phyloP scores from a whole-genome alignment of 1,139 yeast species.

The Suhomyces anneliseae region DNA sequence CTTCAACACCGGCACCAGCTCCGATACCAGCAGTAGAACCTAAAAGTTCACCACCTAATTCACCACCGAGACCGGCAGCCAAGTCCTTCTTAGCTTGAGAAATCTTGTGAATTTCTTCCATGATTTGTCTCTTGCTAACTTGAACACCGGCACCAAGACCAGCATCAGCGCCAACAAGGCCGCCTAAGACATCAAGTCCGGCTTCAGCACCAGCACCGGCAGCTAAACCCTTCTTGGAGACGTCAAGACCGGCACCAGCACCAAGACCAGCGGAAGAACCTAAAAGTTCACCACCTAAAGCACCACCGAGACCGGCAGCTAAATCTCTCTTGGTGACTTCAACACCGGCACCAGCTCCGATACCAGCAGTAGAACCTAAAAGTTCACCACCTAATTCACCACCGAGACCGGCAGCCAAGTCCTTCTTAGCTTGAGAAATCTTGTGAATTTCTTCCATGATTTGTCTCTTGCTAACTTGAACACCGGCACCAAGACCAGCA shows the following conservation, averaged over 20 bases:
- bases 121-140: no score
- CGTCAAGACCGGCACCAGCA: conserved; percentile 12
- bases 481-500: conserved; percentile 11
- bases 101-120: no score
- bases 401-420: conserved; percentile 7
- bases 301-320: conserved; percentile 4
- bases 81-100: neutral
- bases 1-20: conserved; percentile 19
- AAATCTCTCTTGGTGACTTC: conserved; percentile 5
- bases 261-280: conserved; percentile 10
- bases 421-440: conserved; percentile 15
- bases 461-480: no score
- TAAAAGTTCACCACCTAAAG: conserved; percentile 10
- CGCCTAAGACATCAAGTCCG: conserved; percentile 12
- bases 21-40: conserved; percentile 15
- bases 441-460: no score
- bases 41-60: conserved; percentile 11
- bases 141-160: conserved; percentile 14
- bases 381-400: conserved; percentile 2
- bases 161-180: conserved; percentile 13
- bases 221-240: conserved; percentile 16
- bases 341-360: conserved; percentile 2
- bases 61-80: conserved; percentile 12
- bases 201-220: conserved; percentile 16
- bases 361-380: neutral